Evolutionary conservation across 208 protist species (phyloP).

Genomic region (Wallacemonas rigidus): DNA sequence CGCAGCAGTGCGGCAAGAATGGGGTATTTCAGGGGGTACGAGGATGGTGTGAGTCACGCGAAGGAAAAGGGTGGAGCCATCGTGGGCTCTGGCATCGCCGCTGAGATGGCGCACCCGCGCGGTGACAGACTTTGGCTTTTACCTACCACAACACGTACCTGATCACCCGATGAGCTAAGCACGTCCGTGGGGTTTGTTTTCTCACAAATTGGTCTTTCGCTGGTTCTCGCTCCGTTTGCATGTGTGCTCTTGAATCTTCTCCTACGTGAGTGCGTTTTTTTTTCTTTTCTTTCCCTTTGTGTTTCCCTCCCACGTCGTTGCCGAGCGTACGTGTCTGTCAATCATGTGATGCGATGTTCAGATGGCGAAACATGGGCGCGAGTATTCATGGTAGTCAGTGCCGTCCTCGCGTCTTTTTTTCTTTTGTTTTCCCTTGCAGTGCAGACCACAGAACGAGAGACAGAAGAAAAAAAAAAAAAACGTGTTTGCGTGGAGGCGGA

Average conservation of each 20-base stretch:
- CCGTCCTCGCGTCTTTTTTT: constrained; percentile 1
- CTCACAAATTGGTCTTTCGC: neutral
- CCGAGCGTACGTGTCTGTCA: neutral
- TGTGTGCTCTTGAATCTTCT: neutral
- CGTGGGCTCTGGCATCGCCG: too few species aligned
- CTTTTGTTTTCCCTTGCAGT: neutral
- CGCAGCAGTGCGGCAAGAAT: too few species aligned
- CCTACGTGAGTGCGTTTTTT: neutral
- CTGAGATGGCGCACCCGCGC: too few species aligned
- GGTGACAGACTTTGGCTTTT: too few species aligned
- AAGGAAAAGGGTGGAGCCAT: too few species aligned
- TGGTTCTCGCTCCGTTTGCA: neutral
- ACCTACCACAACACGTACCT: too few species aligned
- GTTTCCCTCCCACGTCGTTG: neutral
- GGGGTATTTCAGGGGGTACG: too few species aligned
- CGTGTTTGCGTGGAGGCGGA: too few species aligned
- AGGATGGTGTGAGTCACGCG: too few species aligned
- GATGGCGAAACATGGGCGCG: neutral
- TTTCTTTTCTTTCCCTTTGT: neutral
- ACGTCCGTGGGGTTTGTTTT: too few species aligned
- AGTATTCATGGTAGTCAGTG: neutral
- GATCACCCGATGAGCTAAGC: too few species aligned
- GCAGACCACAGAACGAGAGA: neutral
- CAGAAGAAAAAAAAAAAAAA: constrained; percentile 15
- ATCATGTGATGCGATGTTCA: neutral